These are phyloP conservation scores for Amorphotheca resinae DNA, from an alignment of 495 filamentous ascomycete species.

Conservation along the genomic window DNA sequence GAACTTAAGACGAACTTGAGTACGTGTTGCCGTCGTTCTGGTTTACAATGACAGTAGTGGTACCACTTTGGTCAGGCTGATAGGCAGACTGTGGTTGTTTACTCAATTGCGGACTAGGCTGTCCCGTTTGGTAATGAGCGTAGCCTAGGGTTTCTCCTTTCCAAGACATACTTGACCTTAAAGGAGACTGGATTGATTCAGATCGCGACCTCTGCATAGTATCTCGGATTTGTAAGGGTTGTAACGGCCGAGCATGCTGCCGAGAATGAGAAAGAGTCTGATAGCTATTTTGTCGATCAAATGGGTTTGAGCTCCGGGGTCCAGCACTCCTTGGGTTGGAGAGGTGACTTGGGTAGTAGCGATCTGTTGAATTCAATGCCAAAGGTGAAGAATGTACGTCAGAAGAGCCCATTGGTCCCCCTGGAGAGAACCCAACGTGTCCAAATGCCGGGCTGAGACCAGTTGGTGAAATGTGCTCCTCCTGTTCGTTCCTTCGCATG, in stretches of 20 bases:
- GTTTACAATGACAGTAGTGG: conserved; percentile 25
- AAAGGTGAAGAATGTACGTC: conserved; percentile 40
- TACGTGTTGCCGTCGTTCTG: conserved; percentile 39
- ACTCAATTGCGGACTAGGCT: conserved; percentile 31
- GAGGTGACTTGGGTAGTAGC: conserved; percentile 38
- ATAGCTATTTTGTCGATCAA: conserved; percentile 35
- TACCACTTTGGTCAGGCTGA: conserved; percentile 27
- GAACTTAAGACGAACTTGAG: conserved; percentile 32
- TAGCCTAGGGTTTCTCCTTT: conserved; percentile 48
- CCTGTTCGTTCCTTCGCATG: conserved; percentile 39
- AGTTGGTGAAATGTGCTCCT: conserved; percentile 47
- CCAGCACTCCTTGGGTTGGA: conserved; percentile 34
- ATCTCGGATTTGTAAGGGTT: conserved; percentile 47
- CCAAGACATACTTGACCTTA: conserved; percentile 50
- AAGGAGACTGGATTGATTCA: conserved; percentile 44
- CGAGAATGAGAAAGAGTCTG: conserved; percentile 34
- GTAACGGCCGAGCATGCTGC: conserved; percentile 34
- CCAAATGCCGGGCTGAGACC: conserved; percentile 51
- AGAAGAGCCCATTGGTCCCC: conserved; percentile 31
- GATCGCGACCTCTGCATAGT: conserved; percentile 45
- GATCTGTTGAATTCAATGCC: conserved; percentile 37
- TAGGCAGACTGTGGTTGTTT: conserved; percentile 31
- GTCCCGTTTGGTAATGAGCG: conserved; percentile 28
- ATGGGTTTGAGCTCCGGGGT: conserved; percentile 42
- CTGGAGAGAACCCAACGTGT: conserved; percentile 44